Base-by-base conservation (phyloP, 208 protist genomes). In the Leishmania amazonensis region DNA sequence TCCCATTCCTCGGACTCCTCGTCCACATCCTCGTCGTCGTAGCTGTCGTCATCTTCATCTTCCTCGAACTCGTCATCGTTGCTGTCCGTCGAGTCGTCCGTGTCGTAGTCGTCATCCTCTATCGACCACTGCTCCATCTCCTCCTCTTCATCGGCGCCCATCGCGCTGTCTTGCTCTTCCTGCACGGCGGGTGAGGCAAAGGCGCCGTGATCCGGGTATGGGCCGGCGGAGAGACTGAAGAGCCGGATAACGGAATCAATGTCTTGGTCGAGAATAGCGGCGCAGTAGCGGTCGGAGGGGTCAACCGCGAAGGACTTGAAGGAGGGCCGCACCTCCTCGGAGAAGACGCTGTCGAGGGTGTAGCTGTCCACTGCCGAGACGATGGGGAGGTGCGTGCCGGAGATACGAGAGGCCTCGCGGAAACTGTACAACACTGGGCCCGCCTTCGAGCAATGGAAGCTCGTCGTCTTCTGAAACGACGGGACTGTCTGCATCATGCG, bases 271-370 rank as follows among this genome's bases (percentile, higher is more conserved):
- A 96, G 75, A 86, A 97, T 91, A 17, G 94, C 89, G 28, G 94
- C 94, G 62, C 94, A 97, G 73, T 95, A 96, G 47, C 94, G 93
- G 67, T 95, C 93, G 3, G 94, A 96, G 11, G 93, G 94, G 76
- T 97, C 94, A 15, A 97, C 75, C 19, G 91, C 87, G 74, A 97
- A 97, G 28, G 88, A 78, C 74, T 90, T 87, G 73, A 97, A 95
- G 21, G 90, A 75, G 2, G 91, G 95, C 11, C 84, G 86, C 38
- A 95, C 84, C 76, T 97, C 92, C 64, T 91, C 92, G 5, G 91
- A 95, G 81, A 96, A 95, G 72, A 96, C 90, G 60, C 89, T 87
- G 72, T 94, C 92, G 78, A 95, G 92, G 9, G 90, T 91, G 75
- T 89, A 89, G 79, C 92, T 95, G 79, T 97, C 93, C 6, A 97